Percentiles rank a stretch among this genome's conserved stretches.
Evolutionary conservation across 495 filamentous ascomycete species (phyloP).

Genomic region (Margaritispora aquatica): DNA sequence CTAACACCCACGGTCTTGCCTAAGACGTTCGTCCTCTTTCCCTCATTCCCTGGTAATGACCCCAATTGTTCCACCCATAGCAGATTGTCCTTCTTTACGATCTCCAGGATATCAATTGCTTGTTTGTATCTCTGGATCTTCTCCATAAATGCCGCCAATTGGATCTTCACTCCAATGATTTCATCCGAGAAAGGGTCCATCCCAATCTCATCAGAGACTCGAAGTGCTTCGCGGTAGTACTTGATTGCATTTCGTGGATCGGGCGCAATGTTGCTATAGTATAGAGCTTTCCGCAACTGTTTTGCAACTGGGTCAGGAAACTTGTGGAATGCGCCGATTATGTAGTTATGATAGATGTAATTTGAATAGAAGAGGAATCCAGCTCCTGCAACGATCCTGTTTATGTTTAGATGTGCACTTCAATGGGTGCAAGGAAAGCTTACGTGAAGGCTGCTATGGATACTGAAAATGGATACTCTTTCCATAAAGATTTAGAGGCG

Average conservation of each 20-base stretch:
- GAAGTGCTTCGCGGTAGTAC: slow-evolving; percentile 73
- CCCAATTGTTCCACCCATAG: slow-evolving; percentile 53
- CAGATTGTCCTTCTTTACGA: slow-evolving; percentile 52
- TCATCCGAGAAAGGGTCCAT: slow-evolving; percentile 89
- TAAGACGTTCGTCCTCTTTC: slow-evolving; percentile 61
- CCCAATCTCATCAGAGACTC: slow-evolving; percentile 57
- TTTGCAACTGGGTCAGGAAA: slow-evolving; percentile 78
- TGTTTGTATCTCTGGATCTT: slow-evolving; percentile 57
- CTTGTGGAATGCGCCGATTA: slow-evolving; percentile 58
- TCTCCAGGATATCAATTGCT: slow-evolving; percentile 69
- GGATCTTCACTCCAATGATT: slow-evolving; percentile 80
- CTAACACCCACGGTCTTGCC: slow-evolving; percentile 65
- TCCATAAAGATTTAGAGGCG: slow-evolving; percentile 14
- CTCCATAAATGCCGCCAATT: slow-evolving; percentile 72
- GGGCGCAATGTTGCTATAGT: slow-evolving; percentile 69
- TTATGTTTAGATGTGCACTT: too few species aligned
- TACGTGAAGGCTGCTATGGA: slow-evolving; percentile 14
- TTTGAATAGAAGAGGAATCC: slow-evolving; percentile 47
- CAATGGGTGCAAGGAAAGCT: background rate
- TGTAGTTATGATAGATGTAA: slow-evolving; percentile 61
- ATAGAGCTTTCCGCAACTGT: slow-evolving; percentile 77
- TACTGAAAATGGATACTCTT: slow-evolving; percentile 18
- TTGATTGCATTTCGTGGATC: slow-evolving; percentile 70
- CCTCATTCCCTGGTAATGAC: slow-evolving; percentile 47
- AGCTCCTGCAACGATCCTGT: slow-evolving; percentile 42